These are phyloP conservation scores for Diaporthe vaccinii DNA, from an alignment of 2,329 filamentous ascomycete genomes.

Conservation along the genomic window DNA sequence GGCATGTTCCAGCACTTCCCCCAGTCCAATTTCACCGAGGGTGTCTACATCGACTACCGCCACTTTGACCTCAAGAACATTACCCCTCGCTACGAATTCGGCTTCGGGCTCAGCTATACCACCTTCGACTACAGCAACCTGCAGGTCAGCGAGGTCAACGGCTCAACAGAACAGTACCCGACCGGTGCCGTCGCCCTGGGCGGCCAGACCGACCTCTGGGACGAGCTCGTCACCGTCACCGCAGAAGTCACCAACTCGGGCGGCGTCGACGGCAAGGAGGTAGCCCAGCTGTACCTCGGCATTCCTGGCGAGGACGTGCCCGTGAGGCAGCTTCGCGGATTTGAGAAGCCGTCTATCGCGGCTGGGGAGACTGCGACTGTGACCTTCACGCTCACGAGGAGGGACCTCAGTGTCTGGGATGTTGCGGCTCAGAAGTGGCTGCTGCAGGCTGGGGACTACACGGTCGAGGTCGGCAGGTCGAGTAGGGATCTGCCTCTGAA, in stretches of 20 bases:
- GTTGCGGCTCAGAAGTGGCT: conserved; percentile 72
- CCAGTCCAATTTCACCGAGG: conserved; percentile 66
- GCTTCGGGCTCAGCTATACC: conserved; percentile 70
- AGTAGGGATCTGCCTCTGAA: conserved; percentile 60
- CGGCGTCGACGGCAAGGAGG: conserved; percentile 58
- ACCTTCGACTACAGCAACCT: conserved; percentile 64
- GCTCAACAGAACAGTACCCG: conserved; percentile 52
- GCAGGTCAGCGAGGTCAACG: conserved; percentile 49
- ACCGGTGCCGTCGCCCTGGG: conserved; percentile 56
- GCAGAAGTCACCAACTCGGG: conserved; percentile 60
- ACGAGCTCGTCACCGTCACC: conserved; percentile 56
- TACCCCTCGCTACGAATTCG: conserved; percentile 67
- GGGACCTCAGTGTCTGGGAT: conserved; percentile 78
- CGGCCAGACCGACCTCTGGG: conserved; percentile 63
- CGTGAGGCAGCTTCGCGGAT: conserved; percentile 72
- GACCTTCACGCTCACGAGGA: conserved; percentile 68
- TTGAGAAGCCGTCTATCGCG: conserved; percentile 70
- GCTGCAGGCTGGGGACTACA: conserved; percentile 60
- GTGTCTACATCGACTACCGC: conserved; percentile 68
- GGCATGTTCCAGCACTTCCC: conserved; percentile 67
- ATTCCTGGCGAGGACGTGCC: conserved; percentile 61
- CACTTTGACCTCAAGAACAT: conserved; percentile 65
- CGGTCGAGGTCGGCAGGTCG: conserved; percentile 61
- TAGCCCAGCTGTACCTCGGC: conserved; percentile 62
- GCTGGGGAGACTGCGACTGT: conserved; percentile 60